These are phyloP conservation scores for Citrus australasica DNA, from an alignment of 345 rosid species.

Conservation along the genomic window DNA sequence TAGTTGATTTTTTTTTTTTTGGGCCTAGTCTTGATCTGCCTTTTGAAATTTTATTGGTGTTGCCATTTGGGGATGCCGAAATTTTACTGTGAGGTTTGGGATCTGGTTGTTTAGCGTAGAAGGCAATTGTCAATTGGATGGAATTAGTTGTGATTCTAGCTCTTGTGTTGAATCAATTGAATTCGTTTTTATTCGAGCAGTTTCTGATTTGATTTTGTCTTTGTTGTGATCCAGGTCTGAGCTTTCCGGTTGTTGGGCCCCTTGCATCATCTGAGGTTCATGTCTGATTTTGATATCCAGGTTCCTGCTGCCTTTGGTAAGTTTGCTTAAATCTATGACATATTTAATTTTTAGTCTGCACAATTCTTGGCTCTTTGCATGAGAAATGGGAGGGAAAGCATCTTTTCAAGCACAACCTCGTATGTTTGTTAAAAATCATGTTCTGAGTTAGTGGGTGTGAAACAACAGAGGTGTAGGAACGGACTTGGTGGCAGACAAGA, in stretches of 20 bases:
- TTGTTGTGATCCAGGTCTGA: conserved; percentile 35
- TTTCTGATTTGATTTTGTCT: background rate
- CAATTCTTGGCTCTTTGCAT: background rate
- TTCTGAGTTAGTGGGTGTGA: background rate
- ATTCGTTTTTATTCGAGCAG: background rate
- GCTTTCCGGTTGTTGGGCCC: conserved; percentile 37
- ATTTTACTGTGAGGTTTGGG: background rate
- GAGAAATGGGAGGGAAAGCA: background rate
- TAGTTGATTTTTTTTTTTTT: background rate
- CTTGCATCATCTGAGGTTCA: conserved; percentile 46
- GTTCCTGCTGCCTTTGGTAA: conserved; percentile 68
- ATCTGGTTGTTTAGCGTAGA: background rate
- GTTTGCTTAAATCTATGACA: background rate
- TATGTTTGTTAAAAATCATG: background rate
- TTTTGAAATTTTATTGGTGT: background rate
- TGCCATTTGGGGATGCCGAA: background rate
- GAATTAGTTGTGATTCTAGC: background rate
- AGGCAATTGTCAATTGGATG: background rate
- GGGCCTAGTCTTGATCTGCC: background rate
- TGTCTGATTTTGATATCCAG: conserved; percentile 78
- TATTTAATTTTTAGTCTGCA: background rate
- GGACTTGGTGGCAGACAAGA: background rate
- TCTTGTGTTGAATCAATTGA: background rate
- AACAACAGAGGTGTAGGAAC: background rate
- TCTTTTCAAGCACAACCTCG: background rate